These are phyloP conservation scores for Pythium sukuiense DNA, from an alignment of 352 stramenopile genomes.

Conservation along the genomic window DNA sequence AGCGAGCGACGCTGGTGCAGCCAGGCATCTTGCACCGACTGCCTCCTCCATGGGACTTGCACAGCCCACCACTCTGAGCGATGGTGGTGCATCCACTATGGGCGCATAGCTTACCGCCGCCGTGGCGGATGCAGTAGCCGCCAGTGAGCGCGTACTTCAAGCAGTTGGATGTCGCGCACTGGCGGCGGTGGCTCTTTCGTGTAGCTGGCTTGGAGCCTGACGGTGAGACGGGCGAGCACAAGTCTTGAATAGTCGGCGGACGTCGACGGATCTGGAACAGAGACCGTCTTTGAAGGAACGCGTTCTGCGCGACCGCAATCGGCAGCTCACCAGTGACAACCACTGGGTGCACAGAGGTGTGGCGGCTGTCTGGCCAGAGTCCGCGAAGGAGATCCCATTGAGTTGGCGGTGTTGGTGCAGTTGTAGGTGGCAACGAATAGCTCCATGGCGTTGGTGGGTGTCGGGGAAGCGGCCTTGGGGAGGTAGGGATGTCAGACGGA, in stretches of 20 bases:
- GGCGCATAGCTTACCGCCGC: constrained; percentile 74
- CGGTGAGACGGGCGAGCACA: not conserved
- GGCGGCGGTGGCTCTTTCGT: constrained; percentile 40
- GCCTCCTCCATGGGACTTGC: constrained; percentile 81
- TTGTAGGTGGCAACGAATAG: too few species aligned
- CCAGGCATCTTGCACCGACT: constrained; percentile 67
- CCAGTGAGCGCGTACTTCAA: constrained; percentile 65
- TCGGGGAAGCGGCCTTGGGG: too few species aligned
- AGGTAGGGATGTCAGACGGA: too few species aligned
- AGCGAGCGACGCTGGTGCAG: constrained; percentile 58
- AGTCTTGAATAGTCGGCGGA: not conserved
- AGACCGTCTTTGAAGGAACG: not conserved
- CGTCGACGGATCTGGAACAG: not conserved
- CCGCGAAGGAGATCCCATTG: too few species aligned
- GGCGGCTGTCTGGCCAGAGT: too few species aligned
- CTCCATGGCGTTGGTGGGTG: too few species aligned
- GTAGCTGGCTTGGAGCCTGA: not conserved
- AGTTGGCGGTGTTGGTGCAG: too few species aligned
- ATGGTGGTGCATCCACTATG: constrained; percentile 58
- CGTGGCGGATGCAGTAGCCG: constrained; percentile 74
- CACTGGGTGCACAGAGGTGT: too few species aligned
- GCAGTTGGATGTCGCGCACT: constrained; percentile 58
- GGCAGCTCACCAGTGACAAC: not conserved
- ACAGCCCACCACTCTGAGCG: constrained; percentile 75
- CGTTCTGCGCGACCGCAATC: not conserved